A percentile compares a stretch with the other conserved stretches of the same genome.
phyloP scores from a whole-genome alignment of 2,329 filamentous ascomycete species.

The Neofusicoccum cordaticola region DNA sequence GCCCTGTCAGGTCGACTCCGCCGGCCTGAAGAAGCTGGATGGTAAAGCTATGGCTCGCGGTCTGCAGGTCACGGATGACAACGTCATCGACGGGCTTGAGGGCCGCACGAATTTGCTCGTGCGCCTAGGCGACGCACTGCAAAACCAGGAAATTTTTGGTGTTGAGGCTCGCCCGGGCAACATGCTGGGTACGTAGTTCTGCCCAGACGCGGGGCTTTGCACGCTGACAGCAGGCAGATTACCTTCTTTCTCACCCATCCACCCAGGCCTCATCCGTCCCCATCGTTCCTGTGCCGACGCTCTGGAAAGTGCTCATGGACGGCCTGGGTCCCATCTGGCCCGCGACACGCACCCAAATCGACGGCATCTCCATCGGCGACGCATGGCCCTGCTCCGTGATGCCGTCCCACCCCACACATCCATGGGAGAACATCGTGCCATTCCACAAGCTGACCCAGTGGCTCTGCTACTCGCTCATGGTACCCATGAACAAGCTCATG shows the following conservation, averaged over 20 bases:
- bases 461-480: slow-evolving; percentile 92
- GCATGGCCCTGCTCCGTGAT: slow-evolving; percentile 89
- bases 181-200: slow-evolving; percentile 70
- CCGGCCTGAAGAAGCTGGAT: slow-evolving; percentile 71
- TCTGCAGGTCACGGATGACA: slow-evolving; percentile 77
- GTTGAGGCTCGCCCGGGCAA: slow-evolving; percentile 82
- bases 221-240: slow-evolving; percentile 58
- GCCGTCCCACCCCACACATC: slow-evolving; percentile 67
- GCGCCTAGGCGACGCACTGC: slow-evolving; percentile 71
- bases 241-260: slow-evolving; percentile 85
- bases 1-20: slow-evolving; percentile 85
- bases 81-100: slow-evolving; percentile 79
- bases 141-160: slow-evolving; percentile 81
- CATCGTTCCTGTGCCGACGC: slow-evolving; percentile 78
- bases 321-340: slow-evolving; percentile 89
- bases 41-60: slow-evolving; percentile 73
- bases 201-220: neutral
- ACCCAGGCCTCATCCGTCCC: slow-evolving; percentile 86
- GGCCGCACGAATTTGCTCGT: slow-evolving; percentile 78
- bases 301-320: slow-evolving; percentile 90
- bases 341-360: slow-evolving; percentile 76
- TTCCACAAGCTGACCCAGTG: slow-evolving; percentile 96
- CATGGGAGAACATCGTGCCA: slow-evolving; percentile 79
- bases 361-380: slow-evolving; percentile 84
- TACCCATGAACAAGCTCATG: slow-evolving; percentile 79